Base-by-base conservation (phyloP, 2,329 filamentous ascomycete genomes). In the Byssothecium circinans region DNA sequence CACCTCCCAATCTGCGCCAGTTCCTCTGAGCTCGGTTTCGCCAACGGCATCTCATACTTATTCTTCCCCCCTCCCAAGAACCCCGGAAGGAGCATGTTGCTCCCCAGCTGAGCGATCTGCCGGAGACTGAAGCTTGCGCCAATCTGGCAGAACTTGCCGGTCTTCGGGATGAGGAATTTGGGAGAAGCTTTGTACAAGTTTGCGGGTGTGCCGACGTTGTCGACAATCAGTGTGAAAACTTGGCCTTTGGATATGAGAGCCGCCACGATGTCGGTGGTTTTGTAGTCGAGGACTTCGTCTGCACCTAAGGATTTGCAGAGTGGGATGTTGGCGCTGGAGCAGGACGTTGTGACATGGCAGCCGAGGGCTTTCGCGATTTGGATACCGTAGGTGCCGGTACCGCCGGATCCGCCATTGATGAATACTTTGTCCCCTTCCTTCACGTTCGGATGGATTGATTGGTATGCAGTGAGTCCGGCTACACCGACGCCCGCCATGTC, bases 401-500 rank as follows among this genome's bases (percentile, higher is more conserved):
- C 84, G 8, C 85, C 85, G 5, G 77, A 81, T 0, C 83, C 83
- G 11, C 83, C 84, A 54, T 87, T 86, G 64, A 87, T 78, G 58
- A 87, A 82, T 7, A 87, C 74, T 56, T 75, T 78, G 42, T 80
- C 75, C 6, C 72, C 73, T 5, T 55, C 47, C 47, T 71, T 72
- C n/a, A 69, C 66, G 32, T 71, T 60, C 0, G 68, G 67, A 5
- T 57, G 54, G 19, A 76, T 54, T 18, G 60, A 61, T 52, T 75
- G 71, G 40, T 66, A 71, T 15, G 71, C 73, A 2, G 72, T 74
- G 20, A 74, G 45, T 1, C 68, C 74, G 17, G 66, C 69, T 12
- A 69, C 58, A 4, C 69, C 68, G 1, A 74, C 52, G 10, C 64
- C 60, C 1, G 71, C 70, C 4, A 69, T 68, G 14, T 75, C 60